phyloP scores from a whole-genome alignment of 352 stramenopile genomes.

The Aphanomyces invadans region DNA sequence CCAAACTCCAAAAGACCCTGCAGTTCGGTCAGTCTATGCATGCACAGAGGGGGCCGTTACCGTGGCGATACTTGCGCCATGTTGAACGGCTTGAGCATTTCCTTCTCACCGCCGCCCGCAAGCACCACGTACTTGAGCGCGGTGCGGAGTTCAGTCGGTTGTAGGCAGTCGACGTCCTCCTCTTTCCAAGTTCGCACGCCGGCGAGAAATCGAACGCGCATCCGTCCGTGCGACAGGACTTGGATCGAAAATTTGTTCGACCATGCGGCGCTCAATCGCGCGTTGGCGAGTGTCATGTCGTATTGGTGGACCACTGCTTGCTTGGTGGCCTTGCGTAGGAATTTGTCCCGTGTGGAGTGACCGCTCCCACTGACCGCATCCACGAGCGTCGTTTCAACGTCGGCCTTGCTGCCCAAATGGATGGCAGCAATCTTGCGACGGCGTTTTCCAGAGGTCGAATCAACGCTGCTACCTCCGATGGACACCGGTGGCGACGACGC shows the following conservation, averaged over 20 bases:
- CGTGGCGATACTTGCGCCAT: constrained; percentile 78
- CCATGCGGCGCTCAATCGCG: constrained; percentile 62
- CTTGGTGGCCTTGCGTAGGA: constrained; percentile 68
- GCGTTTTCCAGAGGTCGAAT: neutral
- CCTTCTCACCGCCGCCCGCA: constrained; percentile 61
- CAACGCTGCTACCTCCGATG: too few species aligned
- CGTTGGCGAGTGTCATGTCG: constrained; percentile 59
- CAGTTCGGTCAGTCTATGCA: too few species aligned
- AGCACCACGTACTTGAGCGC: constrained; percentile 79
- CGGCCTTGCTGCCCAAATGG: constrained; percentile 41
- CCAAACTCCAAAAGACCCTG: constrained; percentile 82
- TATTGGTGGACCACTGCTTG: constrained; percentile 77
- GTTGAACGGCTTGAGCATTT: constrained; percentile 88
- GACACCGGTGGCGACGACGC: too few species aligned
- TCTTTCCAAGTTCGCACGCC: constrained; percentile 73
- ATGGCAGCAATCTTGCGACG: neutral
- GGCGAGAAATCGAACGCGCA: constrained; percentile 74
- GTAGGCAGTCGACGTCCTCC: constrained; percentile 59
- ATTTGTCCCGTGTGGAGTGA: constrained; percentile 47
- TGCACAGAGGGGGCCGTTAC: constrained; percentile 27
- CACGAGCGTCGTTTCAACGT: constrained; percentile 54
- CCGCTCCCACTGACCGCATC: constrained; percentile 46
- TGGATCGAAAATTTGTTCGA: constrained; percentile 51
- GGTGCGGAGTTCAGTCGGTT: constrained; percentile 54
- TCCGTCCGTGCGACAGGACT: constrained; percentile 34